phyloP scores from a whole-genome alignment of 306 rosid genomes.

The Aeschynomene evenia region DNA sequence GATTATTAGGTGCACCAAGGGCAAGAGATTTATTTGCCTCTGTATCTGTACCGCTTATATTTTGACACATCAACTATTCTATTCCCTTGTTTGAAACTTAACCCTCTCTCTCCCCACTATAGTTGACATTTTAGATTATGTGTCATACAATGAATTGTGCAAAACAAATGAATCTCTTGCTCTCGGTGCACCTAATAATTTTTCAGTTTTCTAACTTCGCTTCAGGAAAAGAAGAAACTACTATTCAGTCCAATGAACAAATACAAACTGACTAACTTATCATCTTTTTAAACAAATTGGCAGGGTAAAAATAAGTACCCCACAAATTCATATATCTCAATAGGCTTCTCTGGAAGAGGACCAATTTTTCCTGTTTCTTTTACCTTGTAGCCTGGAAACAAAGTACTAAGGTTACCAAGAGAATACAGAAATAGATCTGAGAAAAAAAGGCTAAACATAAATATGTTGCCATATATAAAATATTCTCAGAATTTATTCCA shows the following conservation, averaged over 20 bases:
- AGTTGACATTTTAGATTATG: too few relatives aligned
- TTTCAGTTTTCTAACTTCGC: not conserved
- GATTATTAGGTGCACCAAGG: not conserved
- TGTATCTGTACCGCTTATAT: too few relatives aligned
- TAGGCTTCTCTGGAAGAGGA: slow-evolving; percentile 87
- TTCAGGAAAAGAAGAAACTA: not conserved
- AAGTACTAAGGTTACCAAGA: slow-evolving; percentile 20
- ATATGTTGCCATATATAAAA: not conserved
- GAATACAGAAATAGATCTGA: not conserved
- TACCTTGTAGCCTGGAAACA: slow-evolving; percentile 60
- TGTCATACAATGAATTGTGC: too few relatives aligned
- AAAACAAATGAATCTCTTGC: too few relatives aligned
- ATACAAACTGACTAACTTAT: not conserved
- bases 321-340: slow-evolving; percentile 95
- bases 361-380: slow-evolving; percentile 88
- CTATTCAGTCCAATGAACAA: not conserved
- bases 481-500: not conserved
- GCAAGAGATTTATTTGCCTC: too few relatives aligned
- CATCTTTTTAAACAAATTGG: not conserved
- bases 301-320: slow-evolving; percentile 49
- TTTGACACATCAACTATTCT: too few relatives aligned
- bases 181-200: too few relatives aligned
- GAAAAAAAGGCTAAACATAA: not conserved
- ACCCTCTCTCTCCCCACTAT: too few relatives aligned
- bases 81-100: too few relatives aligned